A percentile compares a stretch with the other conserved stretches of the same genome.
Evolutionary conservation across 441 rosid species (phyloP).

Genomic region (Populus trichocarpa): DNA sequence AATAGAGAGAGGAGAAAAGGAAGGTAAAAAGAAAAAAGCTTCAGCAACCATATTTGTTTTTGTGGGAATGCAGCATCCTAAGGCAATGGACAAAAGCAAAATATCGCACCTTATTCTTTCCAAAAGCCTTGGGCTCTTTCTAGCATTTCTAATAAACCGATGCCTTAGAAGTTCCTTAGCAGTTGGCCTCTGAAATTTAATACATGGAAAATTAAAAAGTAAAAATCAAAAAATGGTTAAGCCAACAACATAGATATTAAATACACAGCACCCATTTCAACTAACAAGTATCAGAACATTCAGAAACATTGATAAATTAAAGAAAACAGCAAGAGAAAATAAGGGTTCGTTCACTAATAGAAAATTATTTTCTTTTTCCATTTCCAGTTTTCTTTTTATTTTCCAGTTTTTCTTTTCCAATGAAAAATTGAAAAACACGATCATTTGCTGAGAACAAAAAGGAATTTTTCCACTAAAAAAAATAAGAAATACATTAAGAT

Average conservation of each 20-base stretch:
- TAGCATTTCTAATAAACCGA: constrained; percentile 73
- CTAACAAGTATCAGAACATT: background rate
- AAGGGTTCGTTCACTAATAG: background rate
- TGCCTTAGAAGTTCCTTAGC: constrained; percentile 96
- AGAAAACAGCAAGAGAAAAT: background rate
- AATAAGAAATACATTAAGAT: too few relatives aligned
- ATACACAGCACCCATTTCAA: background rate
- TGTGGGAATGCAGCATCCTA: background rate
- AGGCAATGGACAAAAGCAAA: constrained; percentile 10
- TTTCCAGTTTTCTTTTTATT: too few relatives aligned
- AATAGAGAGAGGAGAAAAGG: background rate
- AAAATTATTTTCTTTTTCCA: too few relatives aligned
- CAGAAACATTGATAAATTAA: background rate
- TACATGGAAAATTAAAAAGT: constrained; percentile 7
- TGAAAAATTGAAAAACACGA: too few relatives aligned
- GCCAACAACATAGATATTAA: background rate
- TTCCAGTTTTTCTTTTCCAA: too few relatives aligned
- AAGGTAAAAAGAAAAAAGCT: background rate
- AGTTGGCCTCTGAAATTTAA: constrained; percentile 77
- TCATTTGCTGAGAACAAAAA: too few relatives aligned
- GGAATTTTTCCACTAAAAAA: too few relatives aligned
- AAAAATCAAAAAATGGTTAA: constrained; percentile 8
- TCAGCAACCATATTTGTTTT: background rate
- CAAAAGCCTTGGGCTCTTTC: constrained; percentile 84
- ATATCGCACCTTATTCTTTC: constrained; percentile 87